phyloP scores from a whole-genome alignment of 1,284 basidiomycete species.

The Heterobasidion annosum region DNA sequence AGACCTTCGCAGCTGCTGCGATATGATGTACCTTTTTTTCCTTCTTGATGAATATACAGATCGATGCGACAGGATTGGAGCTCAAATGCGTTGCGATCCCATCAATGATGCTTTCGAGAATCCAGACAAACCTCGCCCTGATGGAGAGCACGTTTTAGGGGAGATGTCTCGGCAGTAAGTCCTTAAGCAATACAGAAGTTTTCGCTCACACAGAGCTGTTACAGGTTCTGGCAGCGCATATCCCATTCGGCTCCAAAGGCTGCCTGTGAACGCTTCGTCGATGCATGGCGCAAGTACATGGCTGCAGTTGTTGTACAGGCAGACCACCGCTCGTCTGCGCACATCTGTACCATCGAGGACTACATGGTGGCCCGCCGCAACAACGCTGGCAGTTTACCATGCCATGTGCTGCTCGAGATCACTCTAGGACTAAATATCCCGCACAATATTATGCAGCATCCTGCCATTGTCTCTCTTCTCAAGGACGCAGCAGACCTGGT shows the following conservation, averaged over 20 bases:
- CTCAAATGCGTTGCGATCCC: slow-evolving; percentile 11
- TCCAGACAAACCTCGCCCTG: slow-evolving; percentile 12
- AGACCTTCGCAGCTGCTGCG: slow-evolving; percentile 9
- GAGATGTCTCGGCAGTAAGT: slow-evolving; percentile 14
- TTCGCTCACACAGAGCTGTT: neutral
- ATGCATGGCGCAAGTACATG: slow-evolving; percentile 25
- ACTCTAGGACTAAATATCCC: slow-evolving; percentile 24
- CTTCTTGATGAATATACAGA: slow-evolving; percentile 23
- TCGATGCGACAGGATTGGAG: slow-evolving; percentile 9
- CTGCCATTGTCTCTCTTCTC: slow-evolving; percentile 22
- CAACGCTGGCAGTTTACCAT: slow-evolving; percentile 29
- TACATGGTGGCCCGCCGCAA: slow-evolving; percentile 28
- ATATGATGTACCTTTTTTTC: slow-evolving; percentile 23
- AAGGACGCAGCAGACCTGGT: slow-evolving; percentile 26
- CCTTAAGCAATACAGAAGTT: slow-evolving; percentile 2
- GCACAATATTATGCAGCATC: slow-evolving; percentile 27
- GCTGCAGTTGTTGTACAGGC: slow-evolving; percentile 31
- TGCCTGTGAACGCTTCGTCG: slow-evolving; percentile 26
- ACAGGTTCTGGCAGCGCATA: slow-evolving; percentile 27
- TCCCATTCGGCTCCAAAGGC: slow-evolving; percentile 19
- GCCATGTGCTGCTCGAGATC: slow-evolving; percentile 25
- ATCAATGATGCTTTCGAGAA: slow-evolving; percentile 19
- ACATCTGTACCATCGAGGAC: slow-evolving; percentile 23
- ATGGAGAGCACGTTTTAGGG: too few species aligned
- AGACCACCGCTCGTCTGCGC: slow-evolving; percentile 20